Conservation (phyloP, 1,284 basidiomycete genomes). For the Uromyces viciae-fabae region DNA sequence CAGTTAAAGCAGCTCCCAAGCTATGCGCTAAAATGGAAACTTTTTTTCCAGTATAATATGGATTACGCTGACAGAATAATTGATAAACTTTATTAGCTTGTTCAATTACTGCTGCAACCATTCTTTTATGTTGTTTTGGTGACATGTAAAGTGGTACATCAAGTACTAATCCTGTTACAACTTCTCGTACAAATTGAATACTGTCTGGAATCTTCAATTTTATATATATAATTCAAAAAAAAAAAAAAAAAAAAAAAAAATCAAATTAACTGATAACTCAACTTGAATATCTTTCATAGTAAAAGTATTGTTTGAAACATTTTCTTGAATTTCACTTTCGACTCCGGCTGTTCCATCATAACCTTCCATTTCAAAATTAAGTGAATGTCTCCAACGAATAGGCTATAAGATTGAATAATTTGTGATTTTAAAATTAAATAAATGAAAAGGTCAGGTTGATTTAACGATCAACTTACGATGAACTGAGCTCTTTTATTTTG, state of each 20-base stretch:
- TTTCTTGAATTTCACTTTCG: slow-evolving; percentile 1
- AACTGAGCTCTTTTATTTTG: slow-evolving; percentile 50
- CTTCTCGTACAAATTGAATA: slow-evolving; percentile 53
- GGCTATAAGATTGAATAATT: slow-evolving; percentile 42
- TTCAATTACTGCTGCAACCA: slow-evolving; percentile 52
- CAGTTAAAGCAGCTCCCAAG: slow-evolving; percentile 50
- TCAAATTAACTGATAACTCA: neutral
- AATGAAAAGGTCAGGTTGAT: neutral
- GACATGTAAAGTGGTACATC: slow-evolving; percentile 54
- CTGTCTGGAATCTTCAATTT: slow-evolving; percentile 45
- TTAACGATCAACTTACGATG: slow-evolving; percentile 40
- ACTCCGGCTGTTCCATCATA: slow-evolving; percentile 47
- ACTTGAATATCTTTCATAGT: slow-evolving; percentile 50
- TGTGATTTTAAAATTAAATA: neutral
- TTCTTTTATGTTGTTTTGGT: slow-evolving; percentile 50
- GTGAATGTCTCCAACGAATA: slow-evolving; percentile 51
- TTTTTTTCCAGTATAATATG: slow-evolving; percentile 50
- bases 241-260: too few species aligned
- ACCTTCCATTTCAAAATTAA: slow-evolving; percentile 49
- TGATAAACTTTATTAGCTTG: slow-evolving; percentile 54
- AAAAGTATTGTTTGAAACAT: slow-evolving; percentile 48
- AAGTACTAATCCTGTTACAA: slow-evolving; percentile 53
- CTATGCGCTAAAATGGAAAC: slow-evolving; percentile 54
- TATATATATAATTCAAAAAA: too few species aligned
- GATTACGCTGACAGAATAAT: slow-evolving; percentile 53